Evolutionary conservation across 148 eudicot species (phyloP).

Genomic region (Dianthus caryophyllus): DNA sequence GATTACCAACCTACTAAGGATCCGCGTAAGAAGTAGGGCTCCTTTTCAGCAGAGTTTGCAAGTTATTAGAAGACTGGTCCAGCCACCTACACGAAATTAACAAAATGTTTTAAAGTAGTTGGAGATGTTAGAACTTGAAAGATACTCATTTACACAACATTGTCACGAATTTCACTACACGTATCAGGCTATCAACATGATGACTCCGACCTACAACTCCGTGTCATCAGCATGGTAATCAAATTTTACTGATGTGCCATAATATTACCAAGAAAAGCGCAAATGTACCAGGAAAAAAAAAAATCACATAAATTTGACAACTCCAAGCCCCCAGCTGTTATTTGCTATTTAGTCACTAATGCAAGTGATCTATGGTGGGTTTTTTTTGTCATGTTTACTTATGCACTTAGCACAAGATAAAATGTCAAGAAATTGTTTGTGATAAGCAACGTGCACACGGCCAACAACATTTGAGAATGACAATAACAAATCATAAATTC

Average conservation of each 20-base stretch:
- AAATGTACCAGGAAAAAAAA: too few species aligned
- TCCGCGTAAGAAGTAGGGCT: neutral
- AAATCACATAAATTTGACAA: neutral
- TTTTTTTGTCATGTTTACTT: neutral
- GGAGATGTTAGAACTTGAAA: neutral
- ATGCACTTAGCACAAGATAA: neutral
- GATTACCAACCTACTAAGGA: conserved; percentile 12
- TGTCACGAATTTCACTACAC: neutral
- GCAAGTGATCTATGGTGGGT: neutral
- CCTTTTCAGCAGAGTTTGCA: neutral
- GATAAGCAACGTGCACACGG: conserved; percentile 6
- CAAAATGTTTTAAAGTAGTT: neutral
- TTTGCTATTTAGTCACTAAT: neutral
- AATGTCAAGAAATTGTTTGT: neutral
- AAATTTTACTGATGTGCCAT: neutral
- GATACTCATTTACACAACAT: neutral
- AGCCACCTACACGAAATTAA: neutral
- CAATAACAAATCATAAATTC: conserved; percentile 6
- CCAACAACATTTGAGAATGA: neutral
- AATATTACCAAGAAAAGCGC: neutral
- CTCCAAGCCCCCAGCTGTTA: neutral
- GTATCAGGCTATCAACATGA: too few species aligned
- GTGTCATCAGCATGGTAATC: neutral
- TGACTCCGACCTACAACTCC: too few species aligned
- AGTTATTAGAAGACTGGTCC: neutral